Percentiles rank a stretch among this genome's conserved stretches.
Evolutionary conservation across 78 protist species (phyloP).

Genomic region (Mastigamoeba balamuthi): DNA sequence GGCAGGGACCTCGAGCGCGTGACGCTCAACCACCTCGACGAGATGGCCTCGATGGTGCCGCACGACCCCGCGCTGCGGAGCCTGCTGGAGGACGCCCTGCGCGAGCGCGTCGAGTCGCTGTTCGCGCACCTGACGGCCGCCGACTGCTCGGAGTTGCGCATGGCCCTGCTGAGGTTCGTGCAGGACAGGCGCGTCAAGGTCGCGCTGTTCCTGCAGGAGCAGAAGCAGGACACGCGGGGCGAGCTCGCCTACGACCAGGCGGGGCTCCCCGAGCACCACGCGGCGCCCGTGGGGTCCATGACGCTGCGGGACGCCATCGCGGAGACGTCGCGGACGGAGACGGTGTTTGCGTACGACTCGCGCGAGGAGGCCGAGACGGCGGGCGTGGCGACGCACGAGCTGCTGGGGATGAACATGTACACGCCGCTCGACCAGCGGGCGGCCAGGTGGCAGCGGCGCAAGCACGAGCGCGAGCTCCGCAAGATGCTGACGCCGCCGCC

Average conservation of each 20-base stretch:
- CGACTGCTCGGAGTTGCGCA: background rate
- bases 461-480: too few species aligned
- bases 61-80: background rate
- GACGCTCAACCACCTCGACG: conserved; percentile 35
- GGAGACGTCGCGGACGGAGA: too few species aligned
- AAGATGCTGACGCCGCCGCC: too few species aligned
- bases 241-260: background rate
- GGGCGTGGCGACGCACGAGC: too few species aligned
- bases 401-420: too few species aligned
- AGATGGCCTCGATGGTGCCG: background rate
- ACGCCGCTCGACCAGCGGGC: too few species aligned
- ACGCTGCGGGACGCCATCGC: too few species aligned
- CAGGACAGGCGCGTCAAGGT: conserved; percentile 13
- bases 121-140: background rate
- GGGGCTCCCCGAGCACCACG: too few species aligned
- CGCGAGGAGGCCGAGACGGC: too few species aligned
- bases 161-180: conserved; percentile 1
- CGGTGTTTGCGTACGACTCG: too few species aligned
- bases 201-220: conserved; percentile 23
- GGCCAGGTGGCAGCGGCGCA: too few species aligned
- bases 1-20: conserved; percentile 1
- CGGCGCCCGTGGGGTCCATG: too few species aligned
- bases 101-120: background rate
- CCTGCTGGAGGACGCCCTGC: background rate
- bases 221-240: background rate